Conservation (phyloP, 306 rosid genomes). For the apple (Malus domestica) region DNA sequence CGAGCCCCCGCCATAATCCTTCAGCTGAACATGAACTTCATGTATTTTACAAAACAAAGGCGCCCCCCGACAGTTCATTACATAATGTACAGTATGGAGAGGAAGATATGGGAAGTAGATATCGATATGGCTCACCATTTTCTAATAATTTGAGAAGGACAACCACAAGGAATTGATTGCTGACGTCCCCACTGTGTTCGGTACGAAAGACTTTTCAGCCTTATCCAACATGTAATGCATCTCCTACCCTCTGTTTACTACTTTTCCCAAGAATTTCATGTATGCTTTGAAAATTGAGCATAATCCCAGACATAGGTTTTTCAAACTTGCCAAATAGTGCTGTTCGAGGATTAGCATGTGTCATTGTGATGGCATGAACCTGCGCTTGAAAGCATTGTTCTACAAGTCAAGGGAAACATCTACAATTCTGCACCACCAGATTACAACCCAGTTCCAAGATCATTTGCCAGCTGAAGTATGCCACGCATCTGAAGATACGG, state of each 20-base stretch:
- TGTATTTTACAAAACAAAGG: slow-evolving; percentile 18
- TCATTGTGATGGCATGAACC: slow-evolving; percentile 17
- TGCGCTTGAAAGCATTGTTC: slow-evolving; percentile 11
- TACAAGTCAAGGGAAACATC: slow-evolving; percentile 37
- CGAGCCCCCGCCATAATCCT: slow-evolving; percentile 15
- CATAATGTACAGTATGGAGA: slow-evolving; percentile 21
- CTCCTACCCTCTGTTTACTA: slow-evolving; percentile 1
- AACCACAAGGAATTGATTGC: slow-evolving; percentile 21
- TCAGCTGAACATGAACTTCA: slow-evolving; percentile 21
- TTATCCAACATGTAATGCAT: slow-evolving; percentile 17
- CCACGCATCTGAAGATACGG: slow-evolving; percentile 99
- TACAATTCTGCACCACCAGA: slow-evolving; percentile 27
- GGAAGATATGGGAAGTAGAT: slow-evolving; percentile 24
- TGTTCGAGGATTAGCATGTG: slow-evolving; percentile 23
- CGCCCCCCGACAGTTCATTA: slow-evolving; percentile 14
- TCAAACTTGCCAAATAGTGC: slow-evolving; percentile 19
- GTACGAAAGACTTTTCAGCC: slow-evolving; percentile 17
- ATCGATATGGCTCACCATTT: slow-evolving; percentile 35
- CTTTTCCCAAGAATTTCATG: slow-evolving; percentile 9
- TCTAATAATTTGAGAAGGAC: slow-evolving; percentile 23
- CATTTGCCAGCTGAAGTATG: slow-evolving; percentile 90
- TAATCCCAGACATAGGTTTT: slow-evolving; percentile 18
- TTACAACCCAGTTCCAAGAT: slow-evolving; percentile 74
- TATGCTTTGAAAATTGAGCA: slow-evolving; percentile 20
- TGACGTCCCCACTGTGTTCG: slow-evolving; percentile 1